A percentile compares a stretch with the other conserved stretches of the same genome.
phyloP scores from a whole-genome alignment of 2,329 filamentous ascomycete genomes.

The Tolypocladium inflatum region DNA sequence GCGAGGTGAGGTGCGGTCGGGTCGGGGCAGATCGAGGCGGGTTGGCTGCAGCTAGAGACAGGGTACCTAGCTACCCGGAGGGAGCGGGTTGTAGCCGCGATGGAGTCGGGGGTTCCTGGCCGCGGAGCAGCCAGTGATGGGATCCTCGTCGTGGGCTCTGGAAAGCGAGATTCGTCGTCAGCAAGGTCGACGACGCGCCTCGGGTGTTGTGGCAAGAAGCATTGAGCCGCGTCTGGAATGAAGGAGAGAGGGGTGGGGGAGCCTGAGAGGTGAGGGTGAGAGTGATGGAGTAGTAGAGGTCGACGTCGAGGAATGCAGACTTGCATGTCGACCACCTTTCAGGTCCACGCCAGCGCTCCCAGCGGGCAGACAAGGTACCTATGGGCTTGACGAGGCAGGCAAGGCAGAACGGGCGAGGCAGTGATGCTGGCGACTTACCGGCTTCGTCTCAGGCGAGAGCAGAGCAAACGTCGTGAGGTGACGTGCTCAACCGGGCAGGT shows the following conservation, averaged over 20 bases:
- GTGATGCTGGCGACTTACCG: neutral
- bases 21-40: neutral
- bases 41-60: neutral
- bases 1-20: neutral
- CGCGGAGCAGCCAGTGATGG: neutral
- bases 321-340: neutral
- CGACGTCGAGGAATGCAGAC: conserved; percentile 2
- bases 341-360: neutral
- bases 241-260: conserved; percentile 5
- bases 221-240: conserved; percentile 13
- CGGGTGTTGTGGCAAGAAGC: conserved; percentile 10
- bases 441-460: neutral
- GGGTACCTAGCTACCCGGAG: neutral
- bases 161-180: conserved; percentile 1
- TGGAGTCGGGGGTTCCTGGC: neutral
- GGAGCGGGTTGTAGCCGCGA: neutral
- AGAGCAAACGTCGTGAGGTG: neutral
- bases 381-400: neutral
- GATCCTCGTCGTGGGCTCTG: neutral
- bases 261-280: conserved; percentile 2
- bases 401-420: neutral
- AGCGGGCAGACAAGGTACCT: neutral
- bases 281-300: neutral
- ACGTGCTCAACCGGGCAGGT: neutral
- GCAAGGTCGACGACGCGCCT: conserved; percentile 1